These are phyloP conservation scores for Clathrus columnatus DNA, from an alignment of 768 basidiomycete species.

Conservation along the genomic window DNA sequence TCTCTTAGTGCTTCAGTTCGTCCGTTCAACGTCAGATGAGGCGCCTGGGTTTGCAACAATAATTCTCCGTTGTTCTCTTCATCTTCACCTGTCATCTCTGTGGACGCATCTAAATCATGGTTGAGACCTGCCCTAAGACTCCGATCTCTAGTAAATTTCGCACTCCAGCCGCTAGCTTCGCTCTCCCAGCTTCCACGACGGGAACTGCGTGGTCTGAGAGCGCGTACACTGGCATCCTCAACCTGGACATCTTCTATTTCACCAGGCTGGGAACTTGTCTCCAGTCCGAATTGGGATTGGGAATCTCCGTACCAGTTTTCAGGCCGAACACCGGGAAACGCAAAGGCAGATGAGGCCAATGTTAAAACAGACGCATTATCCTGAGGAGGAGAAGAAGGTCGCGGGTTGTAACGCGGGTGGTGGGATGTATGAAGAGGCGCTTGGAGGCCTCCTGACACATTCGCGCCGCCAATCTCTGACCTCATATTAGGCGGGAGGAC, in stretches of 20 bases:
- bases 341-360: constrained; percentile 89
- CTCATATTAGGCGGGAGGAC: constrained; percentile 45
- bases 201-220: constrained; percentile 79
- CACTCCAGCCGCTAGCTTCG: constrained; percentile 83
- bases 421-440: constrained; percentile 87
- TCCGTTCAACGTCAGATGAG: constrained; percentile 3
- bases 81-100: constrained; percentile 2
- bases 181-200: constrained; percentile 90
- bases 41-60: constrained; percentile 17
- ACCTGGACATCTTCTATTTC: constrained; percentile 57
- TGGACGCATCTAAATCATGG: constrained; percentile 31
- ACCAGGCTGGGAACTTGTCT: constrained; percentile 38
- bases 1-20: background rate
- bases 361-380: constrained; percentile 93
- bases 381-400: constrained; percentile 80
- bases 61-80: constrained; percentile 22
- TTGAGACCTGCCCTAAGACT: constrained; percentile 49
- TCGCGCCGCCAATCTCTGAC: constrained; percentile 18
- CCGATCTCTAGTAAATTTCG: constrained; percentile 51
- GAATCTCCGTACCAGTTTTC: constrained; percentile 49
- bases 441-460: constrained; percentile 45
- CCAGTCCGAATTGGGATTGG: constrained; percentile 63
- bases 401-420: constrained; percentile 92
- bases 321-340: constrained; percentile 47
- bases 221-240: constrained; percentile 80